Evolutionary conservation across 208 protist genomes (phyloP).

Genomic region (Trypanosoma lewisi): DNA sequence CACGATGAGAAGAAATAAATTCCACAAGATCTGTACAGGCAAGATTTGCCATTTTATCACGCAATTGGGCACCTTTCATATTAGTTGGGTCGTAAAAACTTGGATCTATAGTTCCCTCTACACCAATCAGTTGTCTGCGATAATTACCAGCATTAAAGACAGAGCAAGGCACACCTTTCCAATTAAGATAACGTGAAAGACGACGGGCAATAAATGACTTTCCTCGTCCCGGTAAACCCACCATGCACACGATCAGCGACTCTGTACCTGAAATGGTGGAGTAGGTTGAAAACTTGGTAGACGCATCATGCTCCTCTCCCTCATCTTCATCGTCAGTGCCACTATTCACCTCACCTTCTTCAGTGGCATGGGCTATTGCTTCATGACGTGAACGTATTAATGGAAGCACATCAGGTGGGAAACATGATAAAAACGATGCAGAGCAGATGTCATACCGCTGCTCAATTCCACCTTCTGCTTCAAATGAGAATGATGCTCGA

Average conservation of each 20-base stretch:
- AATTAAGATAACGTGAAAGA: conserved; percentile 89
- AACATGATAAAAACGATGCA: background rate
- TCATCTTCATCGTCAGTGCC: background rate
- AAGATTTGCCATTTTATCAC: conserved; percentile 84
- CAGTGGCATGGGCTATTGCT: background rate
- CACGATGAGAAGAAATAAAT: conserved; percentile 66
- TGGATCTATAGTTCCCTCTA: conserved; percentile 55
- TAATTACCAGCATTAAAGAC: conserved; percentile 92
- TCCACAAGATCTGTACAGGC: conserved; percentile 77
- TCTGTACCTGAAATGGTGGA: conserved; percentile 75
- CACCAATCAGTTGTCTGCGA: conserved; percentile 76
- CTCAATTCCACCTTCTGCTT: background rate
- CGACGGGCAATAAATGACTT: conserved; percentile 88
- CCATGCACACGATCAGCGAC: conserved; percentile 87
- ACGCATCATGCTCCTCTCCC: conserved; percentile 4
- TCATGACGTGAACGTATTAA: background rate
- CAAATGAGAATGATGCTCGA: background rate
- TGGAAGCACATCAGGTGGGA: conserved; percentile 21
- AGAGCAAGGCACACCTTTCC: conserved; percentile 84
- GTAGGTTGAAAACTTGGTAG: conserved; percentile 54
- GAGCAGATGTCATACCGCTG: background rate
- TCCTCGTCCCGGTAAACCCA: conserved; percentile 83
- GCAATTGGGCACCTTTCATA: conserved; percentile 55
- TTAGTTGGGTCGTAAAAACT: conserved; percentile 87
- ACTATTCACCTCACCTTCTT: background rate